Base-by-base conservation (phyloP, 495 filamentous ascomycete genomes). In the Trichoderma erinaceum region DNA sequence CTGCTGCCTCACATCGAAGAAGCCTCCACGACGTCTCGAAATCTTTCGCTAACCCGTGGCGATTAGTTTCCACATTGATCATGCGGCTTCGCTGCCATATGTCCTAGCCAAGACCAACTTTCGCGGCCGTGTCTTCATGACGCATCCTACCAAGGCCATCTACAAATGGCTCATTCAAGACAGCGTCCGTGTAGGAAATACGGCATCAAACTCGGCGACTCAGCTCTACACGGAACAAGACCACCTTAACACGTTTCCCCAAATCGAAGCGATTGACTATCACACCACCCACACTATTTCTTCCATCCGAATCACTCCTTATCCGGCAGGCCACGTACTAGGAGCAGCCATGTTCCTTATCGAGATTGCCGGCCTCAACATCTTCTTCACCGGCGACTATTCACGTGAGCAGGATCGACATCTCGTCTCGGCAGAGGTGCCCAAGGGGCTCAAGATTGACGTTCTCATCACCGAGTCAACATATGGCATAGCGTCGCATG, bases 131-230 rank as follows among this genome's bases (percentile, higher is more conserved):
- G 93, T 97, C 68, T 97, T 97, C 80, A 99, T 97, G 94, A 99
- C 95, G 32, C 95, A 98, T 80, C 91, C 95, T 6, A 99, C 95
- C 29, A 97, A 97, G 78, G 95, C 95, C 69, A 99, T 99, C 78
- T 99, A 99, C 84, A 98, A 97, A 82, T 97, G 94, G 93, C 84
- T 99, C 43, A 97, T 98, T 66, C 92, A 97, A 76, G 95, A 99
- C 79, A 93, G 90, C 74, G 90, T 99, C 35, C 88, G 95, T 69
- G 93, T 99, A 43, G 87, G 89, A 64, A 84, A 92, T 75, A 92
- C 90, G 0, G 89, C 91, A 0, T 89, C 91, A 1, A 89, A 91
- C 69, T 86, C 89, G 68, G 86, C 87, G 12, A 87, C 90, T 0
- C 81, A 83, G 66, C 86, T 97, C 52, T 99, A 97, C 75, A 97